These are phyloP conservation scores for Raddia distichophylla DNA, from an alignment of 176 grass and related monocot species.

Conservation along the genomic window DNA sequence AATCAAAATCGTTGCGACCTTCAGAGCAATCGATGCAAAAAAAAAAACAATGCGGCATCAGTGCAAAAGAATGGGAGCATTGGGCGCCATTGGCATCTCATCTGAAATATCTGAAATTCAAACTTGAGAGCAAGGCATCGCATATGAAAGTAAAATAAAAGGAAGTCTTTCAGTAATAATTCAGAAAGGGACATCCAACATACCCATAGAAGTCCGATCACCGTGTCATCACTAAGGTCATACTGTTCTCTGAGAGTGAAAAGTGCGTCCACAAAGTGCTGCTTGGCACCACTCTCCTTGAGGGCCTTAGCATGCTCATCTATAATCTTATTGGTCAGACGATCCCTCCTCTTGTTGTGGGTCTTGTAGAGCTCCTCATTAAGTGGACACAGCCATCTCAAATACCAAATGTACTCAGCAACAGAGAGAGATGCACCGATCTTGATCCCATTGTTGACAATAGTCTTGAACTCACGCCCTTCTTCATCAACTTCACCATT, in stretches of 20 bases:
- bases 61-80: conserved; percentile 20
- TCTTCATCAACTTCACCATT: conserved; percentile 61
- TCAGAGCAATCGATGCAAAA: not conserved
- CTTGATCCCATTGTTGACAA: conserved; percentile 72
- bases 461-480: conserved; percentile 74
- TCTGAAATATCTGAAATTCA: not conserved
- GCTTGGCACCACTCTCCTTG: conserved; percentile 63
- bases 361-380: conserved; percentile 73
- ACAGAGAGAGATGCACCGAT: conserved; percentile 82
- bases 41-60: conserved; percentile 3
- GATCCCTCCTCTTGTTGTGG: conserved; percentile 71
- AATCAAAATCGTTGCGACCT: not conserved
- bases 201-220: conserved; percentile 90
- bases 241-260: conserved; percentile 75
- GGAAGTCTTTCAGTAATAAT: not conserved
- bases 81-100: not conserved
- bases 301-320: conserved; percentile 71
- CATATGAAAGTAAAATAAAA: not conserved
- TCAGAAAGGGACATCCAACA: conserved; percentile 27
- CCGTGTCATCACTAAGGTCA: conserved; percentile 74
- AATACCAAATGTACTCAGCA: conserved; percentile 67
- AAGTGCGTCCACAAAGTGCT: conserved; percentile 81
- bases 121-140: not conserved
- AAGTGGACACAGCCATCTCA: conserved; percentile 79
- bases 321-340: conserved; percentile 76